These are phyloP conservation scores for Aspergillus thermomutatus DNA, from an alignment of 2,329 filamentous ascomycete species.

Conservation along the genomic window DNA sequence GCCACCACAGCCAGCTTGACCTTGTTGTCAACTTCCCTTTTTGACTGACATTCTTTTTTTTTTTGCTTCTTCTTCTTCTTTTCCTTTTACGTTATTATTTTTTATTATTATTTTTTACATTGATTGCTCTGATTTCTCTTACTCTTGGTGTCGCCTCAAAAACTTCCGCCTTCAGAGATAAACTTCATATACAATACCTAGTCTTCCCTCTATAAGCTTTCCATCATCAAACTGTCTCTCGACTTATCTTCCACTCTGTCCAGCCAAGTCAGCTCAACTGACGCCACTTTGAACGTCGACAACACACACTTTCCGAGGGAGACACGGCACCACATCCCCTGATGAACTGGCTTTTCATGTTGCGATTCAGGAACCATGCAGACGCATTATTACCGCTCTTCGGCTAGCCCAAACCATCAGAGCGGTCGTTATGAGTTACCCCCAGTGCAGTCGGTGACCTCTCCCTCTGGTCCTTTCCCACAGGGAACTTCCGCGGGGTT, in stretches of 20 bases:
- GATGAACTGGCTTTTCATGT: constrained; percentile 18
- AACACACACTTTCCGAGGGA: neutral
- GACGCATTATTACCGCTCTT: constrained; percentile 29
- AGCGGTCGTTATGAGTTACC: constrained; percentile 31
- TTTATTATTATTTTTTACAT: constrained; percentile 3
- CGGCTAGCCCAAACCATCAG: constrained; percentile 22
- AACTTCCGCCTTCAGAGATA: neutral
- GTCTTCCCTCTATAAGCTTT: neutral
- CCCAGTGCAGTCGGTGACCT: constrained; percentile 35
- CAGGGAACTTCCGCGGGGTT: constrained; percentile 22
- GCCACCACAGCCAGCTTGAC: neutral
- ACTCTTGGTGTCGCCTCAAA: neutral
- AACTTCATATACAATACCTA: neutral
- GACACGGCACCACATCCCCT: constrained; percentile 5
- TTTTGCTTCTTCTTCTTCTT: constrained; percentile 1
- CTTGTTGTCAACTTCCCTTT: constrained; percentile 3
- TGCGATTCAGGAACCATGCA: constrained; percentile 26
- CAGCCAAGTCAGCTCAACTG: neutral
- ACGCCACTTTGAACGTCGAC: neutral
- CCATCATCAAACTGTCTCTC: constrained; percentile 6
- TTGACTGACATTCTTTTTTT: neutral
- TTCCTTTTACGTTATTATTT: constrained; percentile 1
- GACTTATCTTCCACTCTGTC: neutral
- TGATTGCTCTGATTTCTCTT: constrained; percentile 5
- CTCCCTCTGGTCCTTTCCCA: constrained; percentile 27